Conservation (phyloP, 352 stramenopile species). For the Phytophthora fragariaefolia region DNA sequence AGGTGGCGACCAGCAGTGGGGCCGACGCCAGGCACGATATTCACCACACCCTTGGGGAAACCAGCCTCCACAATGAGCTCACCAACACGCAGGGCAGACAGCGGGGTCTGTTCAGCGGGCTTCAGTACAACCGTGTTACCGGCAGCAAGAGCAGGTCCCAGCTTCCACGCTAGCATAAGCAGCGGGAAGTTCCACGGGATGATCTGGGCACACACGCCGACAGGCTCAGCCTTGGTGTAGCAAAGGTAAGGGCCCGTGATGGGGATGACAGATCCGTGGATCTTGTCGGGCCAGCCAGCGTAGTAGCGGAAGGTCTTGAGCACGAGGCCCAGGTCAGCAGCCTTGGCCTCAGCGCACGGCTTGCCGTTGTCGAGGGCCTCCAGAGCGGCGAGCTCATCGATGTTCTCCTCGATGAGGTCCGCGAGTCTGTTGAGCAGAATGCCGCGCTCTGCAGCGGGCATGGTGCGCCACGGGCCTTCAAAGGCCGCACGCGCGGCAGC, state of each 20-base stretch:
- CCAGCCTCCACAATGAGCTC: slow-evolving; percentile 85
- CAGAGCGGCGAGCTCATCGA: slow-evolving; percentile 73
- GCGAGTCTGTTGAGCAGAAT: slow-evolving; percentile 56
- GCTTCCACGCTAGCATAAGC: slow-evolving; percentile 96
- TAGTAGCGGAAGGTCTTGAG: slow-evolving; percentile 93
- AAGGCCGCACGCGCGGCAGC: slow-evolving; percentile 72
- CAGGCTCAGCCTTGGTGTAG: slow-evolving; percentile 79
- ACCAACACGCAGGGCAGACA: slow-evolving; percentile 91
- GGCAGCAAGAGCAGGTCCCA: slow-evolving; percentile 86
- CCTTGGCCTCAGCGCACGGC: slow-evolving; percentile 84
- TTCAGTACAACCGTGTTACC: slow-evolving; percentile 96
- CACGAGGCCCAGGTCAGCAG: slow-evolving; percentile 87
- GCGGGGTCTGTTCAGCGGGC: slow-evolving; percentile 93
- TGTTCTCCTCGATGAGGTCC: slow-evolving; percentile 66
- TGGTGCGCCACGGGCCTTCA: slow-evolving; percentile 66
- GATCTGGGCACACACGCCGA: slow-evolving; percentile 93
- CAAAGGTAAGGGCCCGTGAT: slow-evolving; percentile 61
- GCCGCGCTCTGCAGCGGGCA: slow-evolving; percentile 48
- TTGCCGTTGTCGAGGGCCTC: slow-evolving; percentile 97
- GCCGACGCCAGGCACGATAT: slow-evolving; percentile 76
- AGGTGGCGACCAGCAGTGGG: slow-evolving; percentile 51
- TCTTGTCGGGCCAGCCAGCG: slow-evolving; percentile 90
- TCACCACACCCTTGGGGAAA: slow-evolving; percentile 84
- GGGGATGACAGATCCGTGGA: slow-evolving; percentile 78
- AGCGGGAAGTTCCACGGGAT: slow-evolving; percentile 98